Evolutionary conservation across 2,329 filamentous ascomycete genomes (phyloP).

Genomic region (Penicillium sp.): DNA sequence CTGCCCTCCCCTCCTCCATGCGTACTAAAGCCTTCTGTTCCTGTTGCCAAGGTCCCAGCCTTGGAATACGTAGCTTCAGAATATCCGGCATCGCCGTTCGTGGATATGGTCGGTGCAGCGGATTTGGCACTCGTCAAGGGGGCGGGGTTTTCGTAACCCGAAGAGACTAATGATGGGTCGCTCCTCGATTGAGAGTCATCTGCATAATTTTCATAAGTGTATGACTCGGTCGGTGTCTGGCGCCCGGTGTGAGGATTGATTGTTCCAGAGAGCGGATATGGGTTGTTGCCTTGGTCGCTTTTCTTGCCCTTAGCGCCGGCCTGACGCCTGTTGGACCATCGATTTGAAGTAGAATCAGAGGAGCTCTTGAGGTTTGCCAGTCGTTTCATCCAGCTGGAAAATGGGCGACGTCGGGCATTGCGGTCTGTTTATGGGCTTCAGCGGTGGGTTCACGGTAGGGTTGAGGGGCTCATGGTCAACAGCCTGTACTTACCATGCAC

Average conservation of each 20-base stretch:
- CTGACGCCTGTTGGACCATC: conserved; percentile 43
- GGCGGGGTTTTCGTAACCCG: conserved; percentile 61
- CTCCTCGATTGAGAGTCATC: conserved; percentile 58
- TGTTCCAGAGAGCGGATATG: conserved; percentile 82
- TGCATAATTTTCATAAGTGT: conserved; percentile 52
- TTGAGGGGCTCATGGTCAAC: neutral
- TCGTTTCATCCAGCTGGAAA: conserved; percentile 92
- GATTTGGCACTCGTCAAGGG: conserved; percentile 69
- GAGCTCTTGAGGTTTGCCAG: conserved; percentile 82
- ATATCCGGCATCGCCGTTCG: conserved; percentile 73
- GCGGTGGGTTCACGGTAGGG: conserved; percentile 7
- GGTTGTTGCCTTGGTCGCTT: conserved; percentile 74
- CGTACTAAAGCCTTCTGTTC: conserved; percentile 64
- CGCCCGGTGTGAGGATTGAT: conserved; percentile 44
- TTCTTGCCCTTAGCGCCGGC: conserved; percentile 55
- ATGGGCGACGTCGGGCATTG: conserved; percentile 76
- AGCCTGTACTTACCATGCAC: conserved; percentile 45
- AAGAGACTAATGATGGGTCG: conserved; percentile 63
- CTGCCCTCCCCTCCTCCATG: conserved; percentile 68
- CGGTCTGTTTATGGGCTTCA: conserved; percentile 58
- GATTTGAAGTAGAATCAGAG: conserved; percentile 53
- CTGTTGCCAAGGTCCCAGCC: conserved; percentile 69
- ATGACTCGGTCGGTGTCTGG: conserved; percentile 52
- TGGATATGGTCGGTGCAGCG: conserved; percentile 77
- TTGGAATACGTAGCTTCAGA: conserved; percentile 79